phyloP scores from a whole-genome alignment of 352 stramenopile species.

The Pythium aphanidermatum region DNA sequence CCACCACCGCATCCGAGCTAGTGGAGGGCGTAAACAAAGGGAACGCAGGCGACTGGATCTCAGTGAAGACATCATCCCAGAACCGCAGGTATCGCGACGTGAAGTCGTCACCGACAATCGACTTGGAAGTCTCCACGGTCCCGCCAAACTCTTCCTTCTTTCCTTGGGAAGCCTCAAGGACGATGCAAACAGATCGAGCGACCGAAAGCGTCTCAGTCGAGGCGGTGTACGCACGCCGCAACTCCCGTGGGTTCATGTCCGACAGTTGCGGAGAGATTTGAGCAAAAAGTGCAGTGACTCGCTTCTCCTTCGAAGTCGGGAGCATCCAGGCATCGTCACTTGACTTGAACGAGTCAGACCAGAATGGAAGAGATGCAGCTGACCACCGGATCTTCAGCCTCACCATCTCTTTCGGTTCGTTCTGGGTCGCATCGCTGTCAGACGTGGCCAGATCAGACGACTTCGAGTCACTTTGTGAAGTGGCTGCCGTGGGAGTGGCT shows the following conservation, averaged over 20 bases:
- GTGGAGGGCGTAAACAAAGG: slow-evolving; percentile 40
- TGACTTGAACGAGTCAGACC: neutral
- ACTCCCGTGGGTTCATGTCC: neutral
- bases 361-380: neutral
- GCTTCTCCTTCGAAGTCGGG: neutral
- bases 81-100: slow-evolving; percentile 42
- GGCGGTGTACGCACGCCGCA: neutral
- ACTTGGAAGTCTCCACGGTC: no score
- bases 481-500: neutral
- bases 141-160: no score
- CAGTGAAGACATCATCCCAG: slow-evolving; percentile 33
- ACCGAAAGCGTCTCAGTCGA: neutral
- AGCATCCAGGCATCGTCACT: neutral
- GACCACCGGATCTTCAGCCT: neutral
- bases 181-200: neutral
- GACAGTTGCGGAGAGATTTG: neutral
- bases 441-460: neutral
- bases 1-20: slow-evolving; percentile 6
- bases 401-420: neutral
- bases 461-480: slow-evolving; percentile 1
- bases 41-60: slow-evolving; percentile 55
- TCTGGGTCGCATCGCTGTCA: neutral
- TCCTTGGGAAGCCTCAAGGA: no score
- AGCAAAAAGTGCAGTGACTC: neutral
- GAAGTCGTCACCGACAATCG: slow-evolving; percentile 18